Conservation (phyloP, 75 land plant genomes). For the Ceratopteris richardii region DNA sequence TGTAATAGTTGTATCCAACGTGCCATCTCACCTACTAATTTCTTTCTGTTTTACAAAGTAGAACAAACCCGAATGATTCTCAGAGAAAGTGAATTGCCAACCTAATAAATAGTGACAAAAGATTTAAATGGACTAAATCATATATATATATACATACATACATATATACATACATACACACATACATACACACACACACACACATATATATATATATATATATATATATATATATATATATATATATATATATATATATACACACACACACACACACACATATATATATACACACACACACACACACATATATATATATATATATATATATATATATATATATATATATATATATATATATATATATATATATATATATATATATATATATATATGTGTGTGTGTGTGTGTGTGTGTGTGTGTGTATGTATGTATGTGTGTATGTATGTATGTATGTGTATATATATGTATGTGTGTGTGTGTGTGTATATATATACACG, state of each 20-base stretch:
- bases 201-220: slow-evolving; percentile 1
- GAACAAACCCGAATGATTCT: too few relatives aligned
- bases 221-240: slow-evolving; percentile 4
- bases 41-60: too few relatives aligned
- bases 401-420: not conserved
- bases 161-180: not conserved
- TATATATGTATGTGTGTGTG: too few relatives aligned
- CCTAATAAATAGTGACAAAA: too few relatives aligned
- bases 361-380: not conserved
- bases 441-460: too few relatives aligned
- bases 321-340: not conserved
- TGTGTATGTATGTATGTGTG: too few relatives aligned
- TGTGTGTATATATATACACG: too few relatives aligned
- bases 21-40: too few relatives aligned
- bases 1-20: too few relatives aligned
- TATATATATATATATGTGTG: not conserved
- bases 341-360: not conserved
- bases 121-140: too few relatives aligned
- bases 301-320: not conserved
- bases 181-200: not conserved
- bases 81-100: too few relatives aligned
- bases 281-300: not conserved
- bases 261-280: not conserved
- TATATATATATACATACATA: not conserved
- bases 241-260: not conserved